Conservation (phyloP, 1,284 basidiomycete genomes). For the Coriolopsis trogii region DNA sequence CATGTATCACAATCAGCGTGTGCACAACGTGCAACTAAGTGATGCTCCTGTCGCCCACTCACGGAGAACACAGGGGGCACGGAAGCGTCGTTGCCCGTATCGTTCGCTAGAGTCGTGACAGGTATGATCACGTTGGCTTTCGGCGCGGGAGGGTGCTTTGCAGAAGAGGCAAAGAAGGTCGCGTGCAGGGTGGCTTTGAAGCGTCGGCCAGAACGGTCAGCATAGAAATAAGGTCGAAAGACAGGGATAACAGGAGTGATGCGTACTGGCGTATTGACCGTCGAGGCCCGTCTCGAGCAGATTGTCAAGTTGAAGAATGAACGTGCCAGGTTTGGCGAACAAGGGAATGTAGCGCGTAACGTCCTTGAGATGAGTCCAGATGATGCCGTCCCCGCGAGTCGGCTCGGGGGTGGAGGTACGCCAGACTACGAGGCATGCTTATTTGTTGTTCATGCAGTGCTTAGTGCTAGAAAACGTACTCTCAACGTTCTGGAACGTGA, state of each 20-base stretch:
- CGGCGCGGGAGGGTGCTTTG: slow-evolving; percentile 54
- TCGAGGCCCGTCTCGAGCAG: slow-evolving; percentile 56
- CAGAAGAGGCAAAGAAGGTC: slow-evolving; percentile 68
- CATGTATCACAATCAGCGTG: background rate
- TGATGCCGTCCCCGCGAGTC: slow-evolving; percentile 64
- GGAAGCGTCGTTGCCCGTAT: slow-evolving; percentile 67
- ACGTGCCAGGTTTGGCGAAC: slow-evolving; percentile 65
- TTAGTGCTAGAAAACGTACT: slow-evolving; percentile 44
- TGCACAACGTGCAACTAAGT: background rate
- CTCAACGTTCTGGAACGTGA: slow-evolving; percentile 77
- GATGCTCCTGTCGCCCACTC: slow-evolving; percentile 21
- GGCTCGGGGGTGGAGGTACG: slow-evolving; percentile 81
- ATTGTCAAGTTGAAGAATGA: slow-evolving; percentile 77
- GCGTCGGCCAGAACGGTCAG: no score
- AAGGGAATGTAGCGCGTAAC: slow-evolving; percentile 73
- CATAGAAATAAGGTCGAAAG: no score
- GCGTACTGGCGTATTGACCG: slow-evolving; percentile 70
- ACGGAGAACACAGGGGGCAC: slow-evolving; percentile 77
- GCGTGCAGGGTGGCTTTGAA: slow-evolving; percentile 62
- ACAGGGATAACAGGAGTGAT: background rate
- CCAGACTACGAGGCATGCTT: slow-evolving; percentile 52
- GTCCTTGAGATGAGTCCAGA: slow-evolving; percentile 81
- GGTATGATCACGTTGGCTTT: slow-evolving; percentile 70
- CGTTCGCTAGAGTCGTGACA: slow-evolving; percentile 62
- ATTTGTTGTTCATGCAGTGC: background rate